Base-by-base conservation (phyloP, 2,329 filamentous ascomycete genomes). In the Cladosporium austrohemisphaericum region DNA sequence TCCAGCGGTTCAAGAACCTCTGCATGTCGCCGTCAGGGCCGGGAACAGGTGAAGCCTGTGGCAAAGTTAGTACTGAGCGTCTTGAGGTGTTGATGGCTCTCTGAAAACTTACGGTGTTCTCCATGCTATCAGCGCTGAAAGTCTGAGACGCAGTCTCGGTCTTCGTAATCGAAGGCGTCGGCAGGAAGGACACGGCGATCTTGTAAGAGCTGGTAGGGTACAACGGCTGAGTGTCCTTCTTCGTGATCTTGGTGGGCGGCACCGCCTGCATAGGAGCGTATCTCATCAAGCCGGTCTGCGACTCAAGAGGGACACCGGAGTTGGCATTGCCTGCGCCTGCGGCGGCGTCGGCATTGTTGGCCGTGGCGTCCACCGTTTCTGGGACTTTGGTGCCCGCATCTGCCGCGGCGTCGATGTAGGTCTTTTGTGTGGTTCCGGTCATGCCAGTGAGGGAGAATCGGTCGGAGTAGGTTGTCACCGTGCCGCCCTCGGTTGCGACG, bases 381-480 rank as follows among this genome's bases (percentile, higher is more conserved):
- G 68, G 70, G 7, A 43, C 47, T 40, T 62, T 73, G 45, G 60
- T 70, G 6, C 68, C 68, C 3, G 64, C 62, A 5, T 71, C 57
- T 7, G 63, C 62, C 20, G 69, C 60, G 13, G 64, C 70, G 16
- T 59, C 51, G 19, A 60, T 57, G 38, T 78, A 65, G 29, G 59
- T 60, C 1, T 71, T 52, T 1, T 74, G 67, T 58, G 84, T 84
- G 4, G 68, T 68, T 29, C 83, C 83, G 2, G 76, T 82, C 83
- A 86, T 85, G 57, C 75, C 76, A 9, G 71, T 72, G 45, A 86
- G 69, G n/a, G 78, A 76, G 67, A 88, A 88, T 53, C 83, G 81
- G 41, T 70, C 58, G 9, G 82, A 85, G 62, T 76, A 85, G 59
- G 78, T 81, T 49, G 74, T 77, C 16, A 81, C 69, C 3, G 73